These are phyloP conservation scores for Phytophthora aleatoria DNA, from an alignment of 352 stramenopile genomes.

Conservation along the genomic window DNA sequence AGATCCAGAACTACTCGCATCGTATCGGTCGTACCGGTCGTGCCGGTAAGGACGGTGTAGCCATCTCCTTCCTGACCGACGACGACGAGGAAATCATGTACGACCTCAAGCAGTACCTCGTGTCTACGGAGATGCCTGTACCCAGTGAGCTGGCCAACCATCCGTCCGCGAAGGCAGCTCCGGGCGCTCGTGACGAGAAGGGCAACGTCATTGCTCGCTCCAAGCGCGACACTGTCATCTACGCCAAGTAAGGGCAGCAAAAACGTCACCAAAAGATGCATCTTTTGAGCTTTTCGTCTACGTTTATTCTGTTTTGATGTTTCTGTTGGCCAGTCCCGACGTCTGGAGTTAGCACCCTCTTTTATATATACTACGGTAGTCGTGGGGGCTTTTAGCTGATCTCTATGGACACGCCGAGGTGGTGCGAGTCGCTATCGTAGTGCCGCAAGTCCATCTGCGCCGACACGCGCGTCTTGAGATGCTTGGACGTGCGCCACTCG, in stretches of 20 bases:
- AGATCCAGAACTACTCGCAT: conserved; percentile 99
- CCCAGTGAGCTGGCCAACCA: conserved; percentile 94
- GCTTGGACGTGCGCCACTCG: conserved; percentile 74
- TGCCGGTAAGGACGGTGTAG: conserved; percentile 96
- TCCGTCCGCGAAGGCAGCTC: conserved; percentile 90
- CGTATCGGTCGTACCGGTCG: conserved; percentile 98
- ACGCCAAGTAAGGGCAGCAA: conserved; percentile 61
- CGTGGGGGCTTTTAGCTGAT: conserved; percentile 48
- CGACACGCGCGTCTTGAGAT: conserved; percentile 77
- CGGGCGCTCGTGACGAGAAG: conserved; percentile 81
- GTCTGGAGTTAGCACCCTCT: conserved; percentile 9
- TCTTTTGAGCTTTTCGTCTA: not conserved
- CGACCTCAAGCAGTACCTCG: conserved; percentile 96
- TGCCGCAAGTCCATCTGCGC: conserved; percentile 84
- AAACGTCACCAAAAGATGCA: too few relatives aligned
- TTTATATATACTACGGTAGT: conserved; percentile 34
- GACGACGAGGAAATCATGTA: conserved; percentile 97
- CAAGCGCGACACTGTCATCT: conserved; percentile 90
- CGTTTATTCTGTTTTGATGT: not conserved
- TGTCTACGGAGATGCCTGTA: conserved; percentile 94
- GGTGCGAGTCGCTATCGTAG: conserved; percentile 86
- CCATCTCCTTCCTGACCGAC: conserved; percentile 98
- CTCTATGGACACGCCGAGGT: conserved; percentile 85
- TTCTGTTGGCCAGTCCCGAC: not conserved
- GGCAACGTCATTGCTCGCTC: conserved; percentile 86